These are phyloP conservation scores for Microbotryum lychnidis-dioicae DNA, from an alignment of 1,284 basidiomycete genomes.

Conservation along the genomic window DNA sequence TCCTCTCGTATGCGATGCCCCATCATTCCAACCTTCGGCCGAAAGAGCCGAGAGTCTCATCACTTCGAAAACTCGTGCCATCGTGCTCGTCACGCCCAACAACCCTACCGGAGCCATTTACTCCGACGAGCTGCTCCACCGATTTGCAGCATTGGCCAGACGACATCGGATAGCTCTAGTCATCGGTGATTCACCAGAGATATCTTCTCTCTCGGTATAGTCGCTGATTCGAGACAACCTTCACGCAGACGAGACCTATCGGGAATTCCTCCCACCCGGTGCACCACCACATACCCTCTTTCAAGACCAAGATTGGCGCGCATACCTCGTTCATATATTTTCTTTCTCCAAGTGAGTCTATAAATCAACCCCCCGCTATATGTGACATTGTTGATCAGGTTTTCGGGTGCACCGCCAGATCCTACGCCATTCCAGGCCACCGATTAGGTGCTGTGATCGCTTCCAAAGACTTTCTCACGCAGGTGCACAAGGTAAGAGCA, in stretches of 20 bases:
- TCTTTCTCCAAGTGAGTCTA: conserved; percentile 50
- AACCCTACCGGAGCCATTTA: conserved; percentile 73
- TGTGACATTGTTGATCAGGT: no score
- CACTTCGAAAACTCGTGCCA: conserved; percentile 55
- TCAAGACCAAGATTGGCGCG: conserved; percentile 50
- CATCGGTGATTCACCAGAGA: conserved; percentile 41
- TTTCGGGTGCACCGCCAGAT: conserved; percentile 48
- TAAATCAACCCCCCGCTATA: no score
- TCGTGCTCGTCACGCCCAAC: conserved; percentile 66
- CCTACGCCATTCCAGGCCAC: conserved; percentile 76
- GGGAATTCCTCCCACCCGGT: conserved; percentile 60
- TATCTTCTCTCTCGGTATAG: background rate
- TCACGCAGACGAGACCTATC: conserved; percentile 65
- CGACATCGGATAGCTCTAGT: conserved; percentile 60
- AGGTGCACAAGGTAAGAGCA: conserved; percentile 46
- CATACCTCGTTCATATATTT: conserved; percentile 61
- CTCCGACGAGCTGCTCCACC: conserved; percentile 51
- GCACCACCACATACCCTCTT: conserved; percentile 49
- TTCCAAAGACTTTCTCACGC: conserved; percentile 50
- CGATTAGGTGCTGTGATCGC: conserved; percentile 70
- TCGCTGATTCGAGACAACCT: background rate
- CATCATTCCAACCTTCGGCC: conserved; percentile 55
- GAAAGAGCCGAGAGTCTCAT: conserved; percentile 48
- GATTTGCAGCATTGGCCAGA: conserved; percentile 58
- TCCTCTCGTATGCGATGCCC: conserved; percentile 51